Percentiles rank a stretch among this genome's conserved stretches.
Conservation (phyloP, 1,139 yeast species). For the Lodderomyces parapsilosis region DNA sequence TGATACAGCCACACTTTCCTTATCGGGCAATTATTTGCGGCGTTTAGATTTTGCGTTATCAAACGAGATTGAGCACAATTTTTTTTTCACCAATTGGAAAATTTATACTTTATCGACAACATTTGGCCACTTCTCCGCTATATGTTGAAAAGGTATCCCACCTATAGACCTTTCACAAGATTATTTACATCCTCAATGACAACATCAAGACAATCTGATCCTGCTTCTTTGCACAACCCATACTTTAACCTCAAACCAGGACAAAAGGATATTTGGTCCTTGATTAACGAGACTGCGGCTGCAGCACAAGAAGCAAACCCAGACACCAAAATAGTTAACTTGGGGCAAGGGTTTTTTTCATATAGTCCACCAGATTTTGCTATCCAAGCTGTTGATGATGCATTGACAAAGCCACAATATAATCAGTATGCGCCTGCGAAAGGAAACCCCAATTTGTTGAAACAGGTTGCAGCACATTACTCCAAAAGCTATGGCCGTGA, state of each 20-base stretch:
- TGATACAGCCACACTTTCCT: constrained; percentile 1
- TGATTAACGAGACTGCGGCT: constrained; percentile 94
- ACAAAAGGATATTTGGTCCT: constrained; percentile 88
- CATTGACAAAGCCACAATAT: constrained; percentile 66
- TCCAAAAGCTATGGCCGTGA: constrained; percentile 60
- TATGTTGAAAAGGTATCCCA: constrained; percentile 1
- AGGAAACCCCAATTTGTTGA: constrained; percentile 76
- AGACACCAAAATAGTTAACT: constrained; percentile 66
- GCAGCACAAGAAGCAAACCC: constrained; percentile 60
- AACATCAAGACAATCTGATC: constrained; percentile 10
- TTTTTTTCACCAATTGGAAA: constrained; percentile 1
- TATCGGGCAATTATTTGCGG: neutral
- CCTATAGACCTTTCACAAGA: neutral
- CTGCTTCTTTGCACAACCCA: constrained; percentile 47
- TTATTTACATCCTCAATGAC: neutral
- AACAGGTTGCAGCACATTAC: constrained; percentile 70
- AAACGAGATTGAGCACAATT: neutral
- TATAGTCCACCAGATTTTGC: constrained; percentile 94
- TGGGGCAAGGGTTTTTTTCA: constrained; percentile 97
- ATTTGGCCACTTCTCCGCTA: neutral
- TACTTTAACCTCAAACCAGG: constrained; percentile 57
- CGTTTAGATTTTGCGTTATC: neutral
- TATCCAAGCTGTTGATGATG: constrained; percentile 73
- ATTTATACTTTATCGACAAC: neutral
- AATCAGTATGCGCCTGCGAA: constrained; percentile 92